phyloP scores from a whole-genome alignment of 2,329 filamentous ascomycete genomes.

The Aspergillus fijiensis region DNA sequence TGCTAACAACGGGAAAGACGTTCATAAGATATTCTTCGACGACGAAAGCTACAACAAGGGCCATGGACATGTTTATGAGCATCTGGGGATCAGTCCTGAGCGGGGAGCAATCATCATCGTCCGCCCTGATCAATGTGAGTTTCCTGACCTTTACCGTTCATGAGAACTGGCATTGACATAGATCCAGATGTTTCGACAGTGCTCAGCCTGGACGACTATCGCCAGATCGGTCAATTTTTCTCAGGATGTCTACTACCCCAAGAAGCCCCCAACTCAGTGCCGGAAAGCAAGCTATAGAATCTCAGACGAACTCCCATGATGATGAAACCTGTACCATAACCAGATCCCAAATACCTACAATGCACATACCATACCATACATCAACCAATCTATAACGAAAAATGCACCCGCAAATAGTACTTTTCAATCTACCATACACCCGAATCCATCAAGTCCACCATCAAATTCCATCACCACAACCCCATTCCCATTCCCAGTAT shows the following conservation, averaged over 20 bases:
- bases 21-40: conserved; percentile 60
- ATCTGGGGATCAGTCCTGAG: conserved; percentile 52
- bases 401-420: background rate
- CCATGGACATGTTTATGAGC: conserved; percentile 58
- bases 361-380: background rate
- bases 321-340: no score
- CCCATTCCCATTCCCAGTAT: background rate
- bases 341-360: no score
- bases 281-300: conserved; percentile 14
- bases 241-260: conserved; percentile 31
- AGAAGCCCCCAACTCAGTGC: background rate
- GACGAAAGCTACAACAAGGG: conserved; percentile 56
- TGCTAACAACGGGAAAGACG: conserved; percentile 39
- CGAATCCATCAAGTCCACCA: no score
- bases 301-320: no score
- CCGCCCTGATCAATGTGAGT: conserved; percentile 62
- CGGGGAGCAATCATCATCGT: conserved; percentile 54
- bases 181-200: conserved; percentile 43
- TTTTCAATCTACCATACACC: no score
- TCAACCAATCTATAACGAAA: background rate
- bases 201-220: conserved; percentile 31
- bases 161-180: background rate
- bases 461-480: background rate
- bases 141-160: background rate
- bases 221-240: conserved; percentile 38